A percentile compares a stretch with the other conserved stretches of the same genome.
Conservation (phyloP, 805 yeast species). For the Metschnikowia drakensbergensis region DNA sequence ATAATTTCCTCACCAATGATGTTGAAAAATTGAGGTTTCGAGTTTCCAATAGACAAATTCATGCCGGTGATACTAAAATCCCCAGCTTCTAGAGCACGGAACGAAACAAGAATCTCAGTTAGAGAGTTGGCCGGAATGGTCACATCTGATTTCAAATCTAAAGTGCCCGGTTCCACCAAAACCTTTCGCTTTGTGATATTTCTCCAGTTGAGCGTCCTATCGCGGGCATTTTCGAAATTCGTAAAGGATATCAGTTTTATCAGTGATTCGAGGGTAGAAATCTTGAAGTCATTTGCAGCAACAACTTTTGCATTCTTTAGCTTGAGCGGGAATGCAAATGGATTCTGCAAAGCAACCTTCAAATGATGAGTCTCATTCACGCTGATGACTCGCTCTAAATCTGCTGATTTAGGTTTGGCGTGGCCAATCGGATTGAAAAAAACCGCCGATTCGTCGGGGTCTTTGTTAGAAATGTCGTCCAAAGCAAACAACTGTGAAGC, state of each 20-base stretch:
- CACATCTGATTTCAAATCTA: constrained; percentile 8
- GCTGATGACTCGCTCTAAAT: constrained; percentile 44
- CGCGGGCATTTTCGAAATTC: constrained; percentile 3
- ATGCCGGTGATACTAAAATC: constrained; percentile 48
- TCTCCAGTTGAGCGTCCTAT: constrained; percentile 3
- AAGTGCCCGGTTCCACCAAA: neutral
- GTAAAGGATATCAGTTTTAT: neutral
- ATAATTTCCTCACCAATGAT: constrained; percentile 32
- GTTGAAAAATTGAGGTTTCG: constrained; percentile 43
- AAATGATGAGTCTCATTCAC: constrained; percentile 56
- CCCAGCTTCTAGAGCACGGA: constrained; percentile 51
- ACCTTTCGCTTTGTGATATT: neutral
- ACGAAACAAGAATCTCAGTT: constrained; percentile 40
- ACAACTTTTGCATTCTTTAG: constrained; percentile 47
- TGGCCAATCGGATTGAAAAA: constrained; percentile 52
- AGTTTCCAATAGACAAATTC: constrained; percentile 47
- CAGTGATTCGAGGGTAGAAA: constrained; percentile 21
- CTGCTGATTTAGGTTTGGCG: constrained; percentile 28
- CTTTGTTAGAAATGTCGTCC: neutral
- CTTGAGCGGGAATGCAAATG: constrained; percentile 70
- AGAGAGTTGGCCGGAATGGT: constrained; percentile 27
- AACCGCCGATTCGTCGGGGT: constrained; percentile 8
- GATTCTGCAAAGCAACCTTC: constrained; percentile 63
- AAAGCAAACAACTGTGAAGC: constrained; percentile 6
- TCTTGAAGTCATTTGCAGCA: constrained; percentile 25